Evolutionary conservation across 192 early-diverging fungal genomes (phyloP).

Genomic region (Coemansia sp.): DNA sequence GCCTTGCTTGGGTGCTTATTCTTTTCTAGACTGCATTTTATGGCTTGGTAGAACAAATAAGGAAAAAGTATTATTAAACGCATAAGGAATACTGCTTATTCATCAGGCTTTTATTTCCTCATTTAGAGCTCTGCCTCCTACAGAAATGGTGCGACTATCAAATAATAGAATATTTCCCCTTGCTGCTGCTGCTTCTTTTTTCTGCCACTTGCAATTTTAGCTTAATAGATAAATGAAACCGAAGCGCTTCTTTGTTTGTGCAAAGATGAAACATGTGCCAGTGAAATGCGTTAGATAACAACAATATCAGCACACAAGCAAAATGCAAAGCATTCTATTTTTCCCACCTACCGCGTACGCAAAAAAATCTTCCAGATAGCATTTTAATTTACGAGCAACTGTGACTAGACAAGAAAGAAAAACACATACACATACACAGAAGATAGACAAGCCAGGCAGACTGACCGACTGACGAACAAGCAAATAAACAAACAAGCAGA

Average conservation of each 20-base stretch:
- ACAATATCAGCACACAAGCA: neutral
- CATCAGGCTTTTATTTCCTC: neutral
- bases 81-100: neutral
- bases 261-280: neutral
- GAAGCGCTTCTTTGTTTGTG: neutral
- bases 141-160: slow-evolving; percentile 3
- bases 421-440: neutral
- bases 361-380: neutral
- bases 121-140: neutral
- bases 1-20: neutral
- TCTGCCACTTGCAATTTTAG: neutral
- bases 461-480: too few relatives aligned
- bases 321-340: slow-evolving; percentile 1
- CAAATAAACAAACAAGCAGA: too few relatives aligned
- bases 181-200: neutral
- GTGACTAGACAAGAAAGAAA: neutral
- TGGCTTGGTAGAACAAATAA: neutral
- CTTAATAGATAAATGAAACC: neutral
- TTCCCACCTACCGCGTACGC: neutral
- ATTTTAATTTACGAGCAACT: neutral
- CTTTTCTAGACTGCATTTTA: neutral
- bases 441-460: too few relatives aligned
- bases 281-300: neutral
- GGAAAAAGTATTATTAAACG: neutral
- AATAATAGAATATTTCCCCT: neutral